Evolutionary conservation across 2,329 filamentous ascomycete species (phyloP), one percentile per base, ranked within the genome.

Genomic region (Uncinocarpus reesii): DNA sequence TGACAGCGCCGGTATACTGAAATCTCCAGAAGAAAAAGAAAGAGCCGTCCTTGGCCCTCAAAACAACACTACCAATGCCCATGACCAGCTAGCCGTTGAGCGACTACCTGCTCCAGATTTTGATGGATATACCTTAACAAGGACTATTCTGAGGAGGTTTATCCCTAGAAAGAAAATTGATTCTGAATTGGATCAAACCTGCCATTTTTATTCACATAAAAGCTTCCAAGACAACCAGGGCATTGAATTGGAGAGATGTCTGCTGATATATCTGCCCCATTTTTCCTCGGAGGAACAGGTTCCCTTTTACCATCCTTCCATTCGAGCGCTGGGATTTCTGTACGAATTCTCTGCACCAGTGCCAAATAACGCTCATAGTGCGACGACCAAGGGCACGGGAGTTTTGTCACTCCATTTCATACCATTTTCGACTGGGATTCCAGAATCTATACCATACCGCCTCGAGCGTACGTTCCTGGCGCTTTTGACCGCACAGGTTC

Each of bases 221-320:
- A 57, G 59, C 2, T 24, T 23, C n/a, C 35, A 40, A 13, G 40
- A 50, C 7, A 29, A 26, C 18, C 47, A 58, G 2, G 61, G 68
- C 32, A 65, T 67, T 24, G 76, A 73, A 28, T 13, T 42, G 20
- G 38, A 56, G 7, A 55, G 56, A 1, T 52, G 58, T 26, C 66
- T 90, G 45, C 78, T 94, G 13, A 65, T 93, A 28, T 95, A 93
- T 62, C 72, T 84, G 4, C 87, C 90, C 6, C 88, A 95, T 64
- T 73, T 79, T 7, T 63, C 73, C 26, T 69, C 69, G 1, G 68
- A 75, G 8, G 71, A 76, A 11, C 76, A 83, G 2, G 75, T 92
- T 52, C 90, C 90, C 1, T 95, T 84, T 66, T 96, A 95, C 65
- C 89, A 95, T 61, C 90, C 90, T 18, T 73, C 76, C 45, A 81